Base-by-base conservation (phyloP, 2,329 filamentous ascomycete species). In the Capronia epimyces region DNA sequence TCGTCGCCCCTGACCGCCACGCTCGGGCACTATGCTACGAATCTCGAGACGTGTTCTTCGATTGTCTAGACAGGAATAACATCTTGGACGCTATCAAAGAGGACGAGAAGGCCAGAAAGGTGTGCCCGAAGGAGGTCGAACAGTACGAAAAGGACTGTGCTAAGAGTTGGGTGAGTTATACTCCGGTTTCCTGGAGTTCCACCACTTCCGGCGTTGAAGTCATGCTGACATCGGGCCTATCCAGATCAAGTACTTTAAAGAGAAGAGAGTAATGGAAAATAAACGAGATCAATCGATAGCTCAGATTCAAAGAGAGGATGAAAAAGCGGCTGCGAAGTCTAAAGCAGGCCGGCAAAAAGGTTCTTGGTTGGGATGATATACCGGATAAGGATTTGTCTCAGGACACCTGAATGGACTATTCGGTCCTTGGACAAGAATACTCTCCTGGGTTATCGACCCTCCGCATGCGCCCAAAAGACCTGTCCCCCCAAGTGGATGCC, bases 171-270 rank as follows among this genome's bases (percentile, higher is more conserved):
- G 93, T 94, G 71, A 62, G 84, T 78, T 2, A 25, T 22, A 27
- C 48, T 25, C 3, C 20, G 3, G 15, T 39, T 39, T 20, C 16
- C 15, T 36, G 32, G 18, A 20, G 15, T 4, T 39, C 22, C 20
- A 13, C 24, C 4, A 21, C 36, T 18, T 40, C 20, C 7, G 5
- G 15, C n/a, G 22, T 12, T n/a, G 36, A 39, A 42, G 3, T 15
- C 39, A 12, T 34, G 10, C 31, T 43, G 41, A 32, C 22, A 37
- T 20, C 15, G 15, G 46, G 16, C 27, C 12, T 27, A 2, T 36
- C 47, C 62, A 93, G 88, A 87, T 96, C 55, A 89, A 89, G 71
- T 97, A 98, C 71, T 98, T 98, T 73, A 96, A 97, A 76, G 90
- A 96, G 71, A 86, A 89, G 72, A 79, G 93, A 63, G 88, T 97